Base-by-base conservation (phyloP, 2,329 filamentous ascomycete genomes). In the Verticillium albo-atrum region DNA sequence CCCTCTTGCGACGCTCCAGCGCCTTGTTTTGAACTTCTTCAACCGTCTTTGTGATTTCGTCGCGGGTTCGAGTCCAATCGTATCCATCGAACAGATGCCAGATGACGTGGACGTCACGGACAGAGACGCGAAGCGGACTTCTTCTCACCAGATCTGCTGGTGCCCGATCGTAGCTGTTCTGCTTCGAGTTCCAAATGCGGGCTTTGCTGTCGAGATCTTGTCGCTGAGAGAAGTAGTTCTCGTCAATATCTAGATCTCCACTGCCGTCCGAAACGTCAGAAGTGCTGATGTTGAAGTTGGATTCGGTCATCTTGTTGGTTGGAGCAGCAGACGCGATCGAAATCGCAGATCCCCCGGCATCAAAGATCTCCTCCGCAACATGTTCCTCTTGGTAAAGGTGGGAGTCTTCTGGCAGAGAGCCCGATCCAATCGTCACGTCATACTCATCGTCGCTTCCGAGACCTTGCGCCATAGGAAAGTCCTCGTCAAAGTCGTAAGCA, bases 51-150 rank as follows among this genome's bases (percentile, higher is more conserved):
- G 88, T 87, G 59, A 99, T 97, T 4, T 89, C 86, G 63, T 95
- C 89, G 51, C 94, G 85, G 1, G 96, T 99, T 51, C 86, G 84
- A 66, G 88, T 85, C 96, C 96, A 99, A 74, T 99, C 96, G 71
- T 97, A 99, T 1, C 95, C 95, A 77, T 99, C 95, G 72, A 95
- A 97, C 1, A 99, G 79, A 69, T 99, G 96, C 95, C 95, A 99
- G 61, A 98, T 97, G 56, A 97, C 79, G 70, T 98, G 92, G 6
- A 97, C 88, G 69, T 97, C 92, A 27, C 91, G 88, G 17, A 98
- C 83, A 5, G 87, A 86, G 3, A 97, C 80, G 63, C 87, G 88
- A 15, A 99, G 75, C 6, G 94, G 91, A 62, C 89, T 91, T 57
- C 80, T 81, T 42, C 81, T 80, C 9, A 88, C 78, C 62, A 88